Base-by-base conservation (phyloP, 805 yeast genomes). In the Candida vaughaniae region DNA sequence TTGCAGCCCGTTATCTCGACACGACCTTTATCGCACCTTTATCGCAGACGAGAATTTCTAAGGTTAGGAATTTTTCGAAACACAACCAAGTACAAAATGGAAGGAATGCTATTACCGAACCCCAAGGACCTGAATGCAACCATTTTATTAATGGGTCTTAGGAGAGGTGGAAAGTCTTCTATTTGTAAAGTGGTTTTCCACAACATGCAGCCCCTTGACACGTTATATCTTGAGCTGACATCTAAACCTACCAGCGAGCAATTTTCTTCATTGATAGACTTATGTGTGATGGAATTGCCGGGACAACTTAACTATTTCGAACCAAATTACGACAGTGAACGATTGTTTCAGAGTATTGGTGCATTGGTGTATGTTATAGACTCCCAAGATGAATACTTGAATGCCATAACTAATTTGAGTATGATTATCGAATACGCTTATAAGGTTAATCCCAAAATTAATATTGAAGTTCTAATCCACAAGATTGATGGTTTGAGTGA, bases 111-210 rank as follows among this genome's bases (percentile, higher is more conserved):
- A 30, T 43, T 53, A 39, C 65, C 62, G 10, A 36, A 36, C 26
- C 60, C 69, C 3, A 63, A 64, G 20, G 83, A 77, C 43, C 71
- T 81, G 25, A 82, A 79, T 55, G 95, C 95, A n/a, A 84, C 89
- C 25, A 80, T 89, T 31, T 70, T 89, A 18, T 62, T 89, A 38
- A 86, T 89, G 96, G 97, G 97, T 1, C 73, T 89, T 23, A 75
- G 96, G 53, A 69, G 86, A 56, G 85, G 91, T 15, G 99, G 99
- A 10, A 93, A 93, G 62, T 87, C 96, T 6, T 89, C 97, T 3
- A 93, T 93, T 22, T 82, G 96, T 53, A 89, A 91, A 55, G 98
- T 93, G 10, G 95, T 93, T 2, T 93, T 93, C 62, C 96, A 91
- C 59, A 85, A 87, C 55, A 88, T 93, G 95, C 95, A 86, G 55